A percentile compares a stretch with the other conserved stretches of the same genome.
These are phyloP conservation scores for Pholiota microspora DNA, from an alignment of 768 basidiomycete species.

Conservation along the genomic window DNA sequence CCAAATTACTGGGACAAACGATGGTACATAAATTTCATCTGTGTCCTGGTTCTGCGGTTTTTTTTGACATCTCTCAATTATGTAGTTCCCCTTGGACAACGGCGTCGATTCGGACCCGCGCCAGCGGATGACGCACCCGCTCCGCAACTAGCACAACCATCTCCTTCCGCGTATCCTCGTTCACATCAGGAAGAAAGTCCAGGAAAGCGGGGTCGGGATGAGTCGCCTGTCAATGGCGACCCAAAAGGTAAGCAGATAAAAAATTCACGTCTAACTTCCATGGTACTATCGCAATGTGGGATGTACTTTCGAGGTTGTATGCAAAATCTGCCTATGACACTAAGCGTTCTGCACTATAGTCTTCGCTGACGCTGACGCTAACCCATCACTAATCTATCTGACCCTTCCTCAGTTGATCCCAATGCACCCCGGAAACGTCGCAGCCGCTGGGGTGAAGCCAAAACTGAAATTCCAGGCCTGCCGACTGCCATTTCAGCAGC, in stretches of 20 bases:
- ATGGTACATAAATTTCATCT: conserved; percentile 53
- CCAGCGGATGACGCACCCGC: conserved; percentile 79
- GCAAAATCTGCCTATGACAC: conserved; percentile 14
- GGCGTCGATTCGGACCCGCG: conserved; percentile 89
- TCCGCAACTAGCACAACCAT: conserved; percentile 84
- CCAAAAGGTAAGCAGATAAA: conserved; percentile 70
- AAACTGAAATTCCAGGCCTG: conserved; percentile 86
- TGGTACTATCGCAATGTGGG: conserved; percentile 21
- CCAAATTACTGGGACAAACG: conserved; percentile 91
- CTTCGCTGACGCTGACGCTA: conserved; percentile 30
- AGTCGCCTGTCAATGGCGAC: conserved; percentile 59
- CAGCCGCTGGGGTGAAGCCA: conserved; percentile 96
- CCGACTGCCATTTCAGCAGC: conserved; percentile 93
- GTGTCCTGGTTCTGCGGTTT: conserved; percentile 9
- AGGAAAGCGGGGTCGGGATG: conserved; percentile 64
- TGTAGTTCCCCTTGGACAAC: conserved; percentile 77
- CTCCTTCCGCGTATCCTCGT: conserved; percentile 82
- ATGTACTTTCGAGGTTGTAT: conserved; percentile 28
- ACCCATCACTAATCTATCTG: conserved; percentile 53
- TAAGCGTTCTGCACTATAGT: conserved; percentile 29
- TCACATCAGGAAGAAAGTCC: conserved; percentile 58
- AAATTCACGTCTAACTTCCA: conserved; percentile 18
- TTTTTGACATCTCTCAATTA: conserved; percentile 17
- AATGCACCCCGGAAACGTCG: conserved; percentile 92
- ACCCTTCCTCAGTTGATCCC: conserved; percentile 68